Conservation (phyloP, 208 protist genomes). For the Acanthamoeba rhysodes region DNA sequence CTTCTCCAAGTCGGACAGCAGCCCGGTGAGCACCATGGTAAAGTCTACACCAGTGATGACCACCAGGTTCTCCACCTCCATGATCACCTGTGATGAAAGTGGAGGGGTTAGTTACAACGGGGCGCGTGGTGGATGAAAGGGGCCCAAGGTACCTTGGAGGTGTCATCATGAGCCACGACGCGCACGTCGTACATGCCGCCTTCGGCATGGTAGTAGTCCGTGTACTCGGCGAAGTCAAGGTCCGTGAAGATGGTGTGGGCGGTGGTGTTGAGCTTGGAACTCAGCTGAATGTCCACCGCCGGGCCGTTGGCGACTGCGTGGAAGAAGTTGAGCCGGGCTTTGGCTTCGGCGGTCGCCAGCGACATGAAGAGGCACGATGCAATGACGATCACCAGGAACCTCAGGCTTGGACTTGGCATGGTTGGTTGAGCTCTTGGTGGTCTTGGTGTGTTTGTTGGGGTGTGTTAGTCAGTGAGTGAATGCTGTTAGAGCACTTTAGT, state of each 20-base stretch:
- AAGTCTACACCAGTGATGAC: not conserved
- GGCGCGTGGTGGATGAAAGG: not conserved
- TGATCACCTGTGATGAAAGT: not conserved
- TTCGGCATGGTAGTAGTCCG: not conserved
- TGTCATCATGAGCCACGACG: not conserved
- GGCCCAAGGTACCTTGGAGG: not conserved
- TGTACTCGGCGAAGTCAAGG: slow-evolving; percentile 37
- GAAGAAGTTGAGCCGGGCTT: slow-evolving; percentile 14
- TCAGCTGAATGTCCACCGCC: not conserved
- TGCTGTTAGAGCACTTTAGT: too few species aligned
- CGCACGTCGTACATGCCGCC: slow-evolving; percentile 20
- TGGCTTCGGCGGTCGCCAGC: not conserved
- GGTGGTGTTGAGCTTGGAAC: not conserved
- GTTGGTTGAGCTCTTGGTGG: too few species aligned
- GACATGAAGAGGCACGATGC: not conserved
- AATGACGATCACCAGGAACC: not conserved
- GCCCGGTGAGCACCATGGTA: not conserved
- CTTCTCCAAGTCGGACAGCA: slow-evolving; percentile 17
- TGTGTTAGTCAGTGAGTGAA: too few species aligned
- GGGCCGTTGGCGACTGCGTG: slow-evolving; percentile 23
- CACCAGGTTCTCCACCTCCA: not conserved
- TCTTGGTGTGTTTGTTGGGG: too few species aligned
- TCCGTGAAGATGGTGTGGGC: slow-evolving; percentile 39
- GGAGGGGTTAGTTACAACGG: not conserved
- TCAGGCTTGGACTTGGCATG: too few species aligned